Evolutionary conservation across 129 eudicot species (phyloP), one percentile per base, ranked within the genome.

Genomic region (Ambrosia trifida): DNA sequence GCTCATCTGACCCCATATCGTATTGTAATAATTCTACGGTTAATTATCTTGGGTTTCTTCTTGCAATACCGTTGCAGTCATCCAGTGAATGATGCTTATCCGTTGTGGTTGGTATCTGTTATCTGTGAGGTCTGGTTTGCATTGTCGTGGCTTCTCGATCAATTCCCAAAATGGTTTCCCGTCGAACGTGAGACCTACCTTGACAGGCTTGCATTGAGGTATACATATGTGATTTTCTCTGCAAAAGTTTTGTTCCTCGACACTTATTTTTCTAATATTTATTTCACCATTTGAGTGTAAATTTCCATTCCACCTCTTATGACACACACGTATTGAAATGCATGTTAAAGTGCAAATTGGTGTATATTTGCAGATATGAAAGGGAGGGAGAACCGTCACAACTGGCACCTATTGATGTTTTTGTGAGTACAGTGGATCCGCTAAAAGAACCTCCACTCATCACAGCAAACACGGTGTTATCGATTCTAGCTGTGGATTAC

Each of bases 391-490:
- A 84, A 67, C 89, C 93, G 11, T 86, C 93, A 31, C 84, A 80
- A 69, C 78, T 89, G 46, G 86, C 96, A 20, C 72, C 83, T 10
- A 80, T 86, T 4, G 93, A 89, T 59, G 69, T 89, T 52, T 89
- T 86, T 78, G 96, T 89, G 38, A 89, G 92, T 81, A 89, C 96
- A 5, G 92, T 85, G 82, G 96, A 88, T 47, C 96, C 96, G 14
- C 9, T 82, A 74, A 89, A 89, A 72, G 96, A 89, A 36, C 96
- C 96, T 32, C 96, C 96, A 1, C 87, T 89, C 3, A 78, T 86
- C 40, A 89, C 96, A 13, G 96, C 96, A 33, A 89, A 89, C 76
- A 89, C 96, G 0, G 87, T 89, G 28, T 76, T 89, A 41, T 89
- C 96, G 44, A 89, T 89, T 32, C 80, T 89, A 10, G 86, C 96